phyloP scores from a whole-genome alignment of 192 early-diverging fungal genomes.

The Coemansia sp. region DNA sequence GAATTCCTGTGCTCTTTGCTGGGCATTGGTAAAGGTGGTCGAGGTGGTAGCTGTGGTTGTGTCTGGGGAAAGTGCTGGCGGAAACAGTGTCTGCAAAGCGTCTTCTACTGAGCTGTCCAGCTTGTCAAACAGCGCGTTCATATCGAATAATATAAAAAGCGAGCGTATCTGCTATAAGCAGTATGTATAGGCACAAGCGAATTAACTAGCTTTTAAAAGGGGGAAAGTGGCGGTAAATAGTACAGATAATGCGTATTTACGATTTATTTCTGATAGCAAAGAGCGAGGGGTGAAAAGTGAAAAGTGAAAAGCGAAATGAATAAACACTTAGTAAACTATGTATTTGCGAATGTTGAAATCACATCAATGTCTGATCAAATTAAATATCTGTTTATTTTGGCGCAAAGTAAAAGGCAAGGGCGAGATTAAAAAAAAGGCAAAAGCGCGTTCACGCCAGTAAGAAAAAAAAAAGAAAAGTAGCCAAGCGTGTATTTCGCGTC shows the following conservation, averaged over 20 bases:
- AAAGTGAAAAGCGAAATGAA: background rate
- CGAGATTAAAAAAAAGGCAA: background rate
- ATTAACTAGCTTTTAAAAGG: too few species aligned
- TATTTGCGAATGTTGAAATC: too few species aligned
- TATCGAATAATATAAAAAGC: conserved; percentile 5
- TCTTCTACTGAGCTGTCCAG: conserved; percentile 33
- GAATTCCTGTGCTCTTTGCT: conserved; percentile 50
- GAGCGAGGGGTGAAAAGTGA: too few species aligned
- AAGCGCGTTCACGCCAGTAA: background rate
- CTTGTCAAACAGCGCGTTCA: conserved; percentile 35
- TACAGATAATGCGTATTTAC: too few species aligned
- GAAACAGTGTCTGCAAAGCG: conserved; percentile 34
- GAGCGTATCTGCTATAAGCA: too few species aligned
- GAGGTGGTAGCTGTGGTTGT: background rate
- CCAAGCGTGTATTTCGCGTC: too few species aligned
- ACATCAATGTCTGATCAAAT: background rate
- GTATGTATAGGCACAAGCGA: too few species aligned
- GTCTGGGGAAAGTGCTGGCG: conserved; percentile 4
- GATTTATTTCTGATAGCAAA: too few species aligned
- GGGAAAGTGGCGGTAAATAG: too few species aligned
- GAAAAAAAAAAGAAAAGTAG: background rate
- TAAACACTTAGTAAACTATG: too few species aligned
- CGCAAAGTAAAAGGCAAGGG: too few species aligned
- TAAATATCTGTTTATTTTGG: background rate
- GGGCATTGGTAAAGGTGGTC: conserved; percentile 6